These are phyloP conservation scores for Aquilaria sinensis DNA, from an alignment of 345 rosid species.

Conservation along the genomic window DNA sequence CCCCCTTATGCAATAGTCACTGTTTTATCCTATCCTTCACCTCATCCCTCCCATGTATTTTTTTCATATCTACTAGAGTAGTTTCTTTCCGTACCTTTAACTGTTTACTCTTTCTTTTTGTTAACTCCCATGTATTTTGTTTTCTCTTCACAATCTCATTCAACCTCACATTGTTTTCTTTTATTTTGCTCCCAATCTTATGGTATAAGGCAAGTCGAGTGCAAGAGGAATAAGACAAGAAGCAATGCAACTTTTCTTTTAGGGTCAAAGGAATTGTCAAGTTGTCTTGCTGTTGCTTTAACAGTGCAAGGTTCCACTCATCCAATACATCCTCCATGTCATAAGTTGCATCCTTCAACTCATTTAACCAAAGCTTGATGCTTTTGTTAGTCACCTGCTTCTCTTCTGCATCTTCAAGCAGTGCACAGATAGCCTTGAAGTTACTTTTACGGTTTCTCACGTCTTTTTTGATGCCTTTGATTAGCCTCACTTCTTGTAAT, in stretches of 20 bases:
- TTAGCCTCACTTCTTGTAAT: background rate
- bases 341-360: too few relatives aligned
- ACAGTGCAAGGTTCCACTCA: too few relatives aligned
- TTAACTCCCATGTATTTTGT: too few relatives aligned
- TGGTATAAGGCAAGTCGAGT: too few relatives aligned
- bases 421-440: background rate
- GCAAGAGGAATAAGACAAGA: background rate
- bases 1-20: too few relatives aligned
- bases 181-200: background rate
- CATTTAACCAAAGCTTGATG: too few relatives aligned
- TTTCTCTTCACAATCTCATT: too few relatives aligned
- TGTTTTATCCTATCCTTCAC: background rate
- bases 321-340: too few relatives aligned
- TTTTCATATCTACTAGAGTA: background rate
- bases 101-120: background rate
- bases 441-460: background rate
- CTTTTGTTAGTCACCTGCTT: too few relatives aligned
- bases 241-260: background rate
- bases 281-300: background rate
- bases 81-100: background rate
- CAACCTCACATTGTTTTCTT: too few relatives aligned
- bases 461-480: background rate
- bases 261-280: background rate
- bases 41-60: background rate
- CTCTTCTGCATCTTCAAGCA: conserved; percentile 10